Evolutionary conservation across 2,329 filamentous ascomycete genomes (phyloP), one percentile per base, ranked within the genome.

Genomic region (Dryadomyces sulphureus): DNA sequence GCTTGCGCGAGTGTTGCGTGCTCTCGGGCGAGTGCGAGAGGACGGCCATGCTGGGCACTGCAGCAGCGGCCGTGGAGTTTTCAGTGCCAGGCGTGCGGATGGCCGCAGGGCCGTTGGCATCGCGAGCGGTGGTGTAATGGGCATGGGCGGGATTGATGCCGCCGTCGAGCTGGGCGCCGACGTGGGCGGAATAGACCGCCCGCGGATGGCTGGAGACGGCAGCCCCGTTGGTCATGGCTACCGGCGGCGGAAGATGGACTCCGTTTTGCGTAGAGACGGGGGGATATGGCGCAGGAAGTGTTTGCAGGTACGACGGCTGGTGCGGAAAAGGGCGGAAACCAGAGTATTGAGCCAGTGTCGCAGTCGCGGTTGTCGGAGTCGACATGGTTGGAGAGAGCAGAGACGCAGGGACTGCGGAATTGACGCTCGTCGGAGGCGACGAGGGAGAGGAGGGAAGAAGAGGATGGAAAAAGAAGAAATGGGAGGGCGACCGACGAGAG

Each of bases 291-390:
- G 62, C 54, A 53, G 65, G 61, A 51, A 67, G 58, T 4, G 48
- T 46, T 22, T 59, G 53, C 17, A 60, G 59, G 52, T 59, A 62
- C 14, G 61, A 54, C 35, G 67, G 59, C 50, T 67, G 61, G 53
- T 69, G 70, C 41, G 72, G 59, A 57, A 77, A 75, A 58, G 77
- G 71, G 58, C 80, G 80, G 67, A 79, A 78, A 58, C 73, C 73
- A 51, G 74, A 75, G 63, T 81, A 79, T 57, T 75, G 76, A 60
- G 79, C 79, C 59, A 85, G 70, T 54, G 79, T 82, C 58, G 79
- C 79, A 62, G 81, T 83, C 57, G 80, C 81, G 58, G 80, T 83
- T 51, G 83, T 86, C 55, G 84, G 84, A 55, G 84, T 88, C 70
- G 84, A 89, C 84, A 90, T 89, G 62, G 48, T 50, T 44, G 34